A percentile compares a stretch with the other conserved stretches of the same genome.
Evolutionary conservation across 192 early-diverging fungal genomes (phyloP).

Genomic region (Coemansia sp.): DNA sequence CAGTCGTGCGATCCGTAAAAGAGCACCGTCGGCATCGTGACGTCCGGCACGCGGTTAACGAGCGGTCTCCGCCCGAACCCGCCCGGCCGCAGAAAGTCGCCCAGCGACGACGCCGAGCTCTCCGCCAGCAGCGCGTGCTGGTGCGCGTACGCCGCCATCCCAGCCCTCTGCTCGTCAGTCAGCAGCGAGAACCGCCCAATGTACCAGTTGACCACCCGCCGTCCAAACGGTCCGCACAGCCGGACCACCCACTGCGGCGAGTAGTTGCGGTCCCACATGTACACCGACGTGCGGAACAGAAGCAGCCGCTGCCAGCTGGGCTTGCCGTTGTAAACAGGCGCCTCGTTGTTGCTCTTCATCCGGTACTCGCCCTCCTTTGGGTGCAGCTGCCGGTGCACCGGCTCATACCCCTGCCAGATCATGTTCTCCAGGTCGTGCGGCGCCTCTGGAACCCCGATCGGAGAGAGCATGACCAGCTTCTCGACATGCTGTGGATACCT

Average conservation of each 20-base stretch:
- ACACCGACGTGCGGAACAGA: slow-evolving; percentile 31
- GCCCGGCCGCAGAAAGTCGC: slow-evolving; percentile 75
- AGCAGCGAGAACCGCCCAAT: slow-evolving; percentile 69
- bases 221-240: slow-evolving; percentile 76
- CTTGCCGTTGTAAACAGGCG: slow-evolving; percentile 33
- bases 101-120: slow-evolving; percentile 83
- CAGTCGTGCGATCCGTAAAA: slow-evolving; percentile 83
- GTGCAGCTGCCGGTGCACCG: slow-evolving; percentile 12
- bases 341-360: slow-evolving; percentile 20
- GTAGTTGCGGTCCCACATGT: slow-evolving; percentile 78
- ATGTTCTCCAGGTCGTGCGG: slow-evolving; percentile 55
- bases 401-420: slow-evolving; percentile 35
- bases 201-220: slow-evolving; percentile 59
- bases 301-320: slow-evolving; percentile 36
- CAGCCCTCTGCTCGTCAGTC: slow-evolving; percentile 64
- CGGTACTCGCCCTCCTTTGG: slow-evolving; percentile 6
- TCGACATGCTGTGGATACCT: slow-evolving; percentile 86
- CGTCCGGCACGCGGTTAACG: slow-evolving; percentile 61
- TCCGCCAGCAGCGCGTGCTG: slow-evolving; percentile 77
- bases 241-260: slow-evolving; percentile 85
- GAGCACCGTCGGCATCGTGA: slow-evolving; percentile 79
- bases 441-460: slow-evolving; percentile 70
- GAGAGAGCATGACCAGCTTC: slow-evolving; percentile 86
- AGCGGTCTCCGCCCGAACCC: slow-evolving; percentile 84
- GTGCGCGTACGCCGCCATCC: slow-evolving; percentile 80